These are phyloP conservation scores for Boletus speciosus DNA, from an alignment of 768 basidiomycete genomes.

Conservation along the genomic window DNA sequence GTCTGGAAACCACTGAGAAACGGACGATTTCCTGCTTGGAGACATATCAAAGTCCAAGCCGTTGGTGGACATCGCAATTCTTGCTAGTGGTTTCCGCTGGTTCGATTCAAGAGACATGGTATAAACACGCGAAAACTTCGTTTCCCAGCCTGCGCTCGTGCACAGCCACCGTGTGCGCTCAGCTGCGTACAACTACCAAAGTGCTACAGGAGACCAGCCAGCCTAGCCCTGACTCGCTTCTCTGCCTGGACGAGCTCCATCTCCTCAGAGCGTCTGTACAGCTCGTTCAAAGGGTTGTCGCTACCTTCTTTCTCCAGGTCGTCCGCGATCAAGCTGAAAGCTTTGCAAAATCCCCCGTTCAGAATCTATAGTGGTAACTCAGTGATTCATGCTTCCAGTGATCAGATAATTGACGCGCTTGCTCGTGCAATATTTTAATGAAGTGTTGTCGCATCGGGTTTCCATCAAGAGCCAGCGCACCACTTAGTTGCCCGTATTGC, in stretches of 20 bases:
- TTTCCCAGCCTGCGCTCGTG: conserved; percentile 12
- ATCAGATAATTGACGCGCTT: conserved; percentile 31
- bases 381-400: background rate
- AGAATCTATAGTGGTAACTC: conserved; percentile 39
- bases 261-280: conserved; percentile 50
- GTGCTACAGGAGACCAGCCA: conserved; percentile 39
- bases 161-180: conserved; percentile 22
- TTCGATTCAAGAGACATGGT: conserved; percentile 8
- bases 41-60: conserved; percentile 64
- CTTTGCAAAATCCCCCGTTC: conserved; percentile 54
- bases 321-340: conserved; percentile 53
- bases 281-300: conserved; percentile 51
- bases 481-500: conserved; percentile 59
- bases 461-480: conserved; percentile 55
- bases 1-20: conserved; percentile 15
- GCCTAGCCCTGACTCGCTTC: conserved; percentile 50
- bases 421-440: conserved; percentile 55
- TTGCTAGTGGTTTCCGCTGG: conserved; percentile 6
- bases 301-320: conserved; percentile 54
- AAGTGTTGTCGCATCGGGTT: conserved; percentile 48
- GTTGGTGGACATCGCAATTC: conserved; percentile 42
- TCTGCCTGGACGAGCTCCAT: conserved; percentile 57
- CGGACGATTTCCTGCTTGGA: conserved; percentile 60
- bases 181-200: background rate
- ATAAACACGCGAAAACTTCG: conserved; percentile 37